Conservation (phyloP, 768 basidiomycete species). For the Megacollybia marginata region DNA sequence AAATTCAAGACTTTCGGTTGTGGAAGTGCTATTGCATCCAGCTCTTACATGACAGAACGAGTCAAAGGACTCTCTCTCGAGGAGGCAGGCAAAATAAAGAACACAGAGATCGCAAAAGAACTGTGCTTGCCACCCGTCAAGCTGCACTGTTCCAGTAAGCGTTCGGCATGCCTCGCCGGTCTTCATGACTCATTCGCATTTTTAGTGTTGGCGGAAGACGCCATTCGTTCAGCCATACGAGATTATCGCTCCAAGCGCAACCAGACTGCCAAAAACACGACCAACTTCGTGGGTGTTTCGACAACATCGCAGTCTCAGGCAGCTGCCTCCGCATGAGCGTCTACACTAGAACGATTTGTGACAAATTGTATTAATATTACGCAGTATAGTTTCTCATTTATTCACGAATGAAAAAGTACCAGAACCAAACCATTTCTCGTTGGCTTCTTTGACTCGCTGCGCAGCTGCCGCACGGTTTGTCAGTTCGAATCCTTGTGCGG, state of each 20-base stretch:
- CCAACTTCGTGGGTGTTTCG: constrained; percentile 62
- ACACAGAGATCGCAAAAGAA: constrained; percentile 99
- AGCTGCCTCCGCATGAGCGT: not conserved
- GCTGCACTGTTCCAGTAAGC: constrained; percentile 85
- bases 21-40: constrained; percentile 95
- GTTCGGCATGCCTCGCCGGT: constrained; percentile 2
- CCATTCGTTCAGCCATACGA: constrained; percentile 96
- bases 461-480: constrained; percentile 85
- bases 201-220: constrained; percentile 93
- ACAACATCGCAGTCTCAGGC: constrained; percentile 47
- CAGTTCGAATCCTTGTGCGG: constrained; percentile 95
- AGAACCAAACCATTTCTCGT: constrained; percentile 92
- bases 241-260: constrained; percentile 87
- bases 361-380: not conserved
- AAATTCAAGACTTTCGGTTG: constrained; percentile 99
- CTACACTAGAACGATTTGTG: not conserved
- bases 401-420: constrained; percentile 74
- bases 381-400: constrained; percentile 16
- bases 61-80: constrained; percentile 93
- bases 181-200: not conserved
- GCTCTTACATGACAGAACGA: constrained; percentile 98
- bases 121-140: constrained; percentile 93
- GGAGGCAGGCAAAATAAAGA: constrained; percentile 93
- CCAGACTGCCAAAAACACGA: constrained; percentile 10
- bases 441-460: constrained; percentile 90